phyloP scores from a whole-genome alignment of 2,329 filamentous ascomycete genomes.

The Emydomyces testavorans region DNA sequence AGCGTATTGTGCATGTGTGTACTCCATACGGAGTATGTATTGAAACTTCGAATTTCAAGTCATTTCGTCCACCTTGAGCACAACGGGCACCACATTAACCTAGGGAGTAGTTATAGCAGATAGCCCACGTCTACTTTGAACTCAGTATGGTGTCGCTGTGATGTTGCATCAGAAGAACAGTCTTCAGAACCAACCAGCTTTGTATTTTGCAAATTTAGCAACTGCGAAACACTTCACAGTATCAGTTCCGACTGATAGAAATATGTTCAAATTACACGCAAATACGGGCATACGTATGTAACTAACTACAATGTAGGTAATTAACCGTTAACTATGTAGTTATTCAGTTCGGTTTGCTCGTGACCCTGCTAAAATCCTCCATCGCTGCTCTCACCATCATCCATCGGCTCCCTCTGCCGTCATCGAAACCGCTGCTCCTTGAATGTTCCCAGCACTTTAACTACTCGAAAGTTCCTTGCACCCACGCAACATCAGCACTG shows the following conservation, averaged over 20 bases:
- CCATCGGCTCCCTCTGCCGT: slow-evolving; percentile 3
- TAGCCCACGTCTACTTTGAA: no score
- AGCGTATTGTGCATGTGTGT: no score
- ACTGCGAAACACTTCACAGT: neutral
- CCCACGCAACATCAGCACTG: neutral
- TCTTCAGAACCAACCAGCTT: no score
- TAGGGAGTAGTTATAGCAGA: no score
- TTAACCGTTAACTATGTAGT: neutral
- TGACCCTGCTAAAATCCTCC: neutral
- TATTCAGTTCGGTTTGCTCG: neutral
- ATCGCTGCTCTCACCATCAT: no score
- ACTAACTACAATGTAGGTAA: neutral
- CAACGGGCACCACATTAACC: no score
- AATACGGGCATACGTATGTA: neutral
- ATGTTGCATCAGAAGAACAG: neutral
- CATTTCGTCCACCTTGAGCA: no score
- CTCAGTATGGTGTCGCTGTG: neutral
- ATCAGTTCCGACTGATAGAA: neutral
- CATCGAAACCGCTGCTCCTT: slow-evolving; percentile 3
- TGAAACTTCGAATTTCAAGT: no score
- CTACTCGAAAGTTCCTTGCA: neutral
- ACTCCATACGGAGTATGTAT: no score
- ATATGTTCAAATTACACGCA: neutral
- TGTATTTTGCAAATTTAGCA: no score
- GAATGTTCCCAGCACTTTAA: neutral